Evolutionary conservation across 371 early-diverging fungal species (phyloP).

Genomic region (Mortierella sp.): DNA sequence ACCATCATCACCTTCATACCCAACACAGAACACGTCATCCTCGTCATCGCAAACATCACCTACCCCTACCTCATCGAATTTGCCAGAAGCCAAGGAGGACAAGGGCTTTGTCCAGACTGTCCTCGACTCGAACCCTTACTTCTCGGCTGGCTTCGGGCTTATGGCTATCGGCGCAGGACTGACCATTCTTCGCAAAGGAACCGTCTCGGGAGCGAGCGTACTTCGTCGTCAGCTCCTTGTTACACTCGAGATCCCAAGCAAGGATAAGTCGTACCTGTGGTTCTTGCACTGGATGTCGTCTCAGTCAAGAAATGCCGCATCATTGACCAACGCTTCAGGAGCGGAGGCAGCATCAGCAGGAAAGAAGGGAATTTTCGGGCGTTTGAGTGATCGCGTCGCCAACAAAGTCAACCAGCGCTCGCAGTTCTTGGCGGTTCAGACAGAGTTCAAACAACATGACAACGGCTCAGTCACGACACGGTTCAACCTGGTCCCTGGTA

Average conservation of each 20-base stretch:
- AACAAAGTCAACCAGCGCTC: constrained; percentile 57
- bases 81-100: constrained; percentile 9
- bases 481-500: constrained; percentile 93
- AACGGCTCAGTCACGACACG: constrained; percentile 90
- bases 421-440: constrained; percentile 91
- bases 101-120: constrained; percentile 33
- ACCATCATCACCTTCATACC: not conserved
- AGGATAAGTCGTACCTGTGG: constrained; percentile 96
- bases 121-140: constrained; percentile 83
- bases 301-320: constrained; percentile 63
- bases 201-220: constrained; percentile 74
- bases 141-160: constrained; percentile 95
- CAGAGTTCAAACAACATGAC: constrained; percentile 89
- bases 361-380: constrained; percentile 47
- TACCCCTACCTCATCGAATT: not conserved
- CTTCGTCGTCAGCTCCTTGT: constrained; percentile 86
- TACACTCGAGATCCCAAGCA: constrained; percentile 94
- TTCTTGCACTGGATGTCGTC: constrained; percentile 92
- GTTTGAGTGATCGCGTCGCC: constrained; percentile 56
- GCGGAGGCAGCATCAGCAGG: not conserved
- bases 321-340: not conserved
- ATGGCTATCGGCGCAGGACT: constrained; percentile 92
- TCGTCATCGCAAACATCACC: constrained; percentile 8
- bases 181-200: constrained; percentile 83
- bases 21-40: not conserved